A percentile compares a stretch with the other conserved stretches of the same genome.
Evolutionary conservation across 495 filamentous ascomycete genomes (phyloP).

Genomic region (Copromyces sp.): DNA sequence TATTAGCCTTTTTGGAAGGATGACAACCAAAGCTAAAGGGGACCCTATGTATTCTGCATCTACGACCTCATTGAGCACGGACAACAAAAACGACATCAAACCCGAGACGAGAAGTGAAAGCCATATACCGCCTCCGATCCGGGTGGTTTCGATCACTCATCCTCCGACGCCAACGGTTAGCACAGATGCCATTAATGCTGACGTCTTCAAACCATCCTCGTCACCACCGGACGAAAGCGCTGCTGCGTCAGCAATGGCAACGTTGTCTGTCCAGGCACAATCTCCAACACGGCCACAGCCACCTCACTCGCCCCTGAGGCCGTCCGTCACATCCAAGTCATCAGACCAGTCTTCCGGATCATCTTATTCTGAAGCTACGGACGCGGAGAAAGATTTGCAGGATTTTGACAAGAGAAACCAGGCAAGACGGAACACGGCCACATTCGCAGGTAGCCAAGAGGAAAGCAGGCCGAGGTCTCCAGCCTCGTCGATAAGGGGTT

Average conservation of each 20-base stretch:
- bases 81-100: slow-evolving; percentile 14
- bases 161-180: slow-evolving; percentile 54
- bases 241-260: slow-evolving; percentile 55
- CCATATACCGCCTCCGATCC: slow-evolving; percentile 27
- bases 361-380: slow-evolving; percentile 24
- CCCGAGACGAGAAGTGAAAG: slow-evolving; percentile 16
- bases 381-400: slow-evolving; percentile 26
- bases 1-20: slow-evolving; percentile 31
- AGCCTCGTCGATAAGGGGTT: slow-evolving; percentile 22
- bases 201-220: slow-evolving; percentile 37
- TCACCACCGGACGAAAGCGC: slow-evolving; percentile 40
- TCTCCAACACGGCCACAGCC: slow-evolving; percentile 42
- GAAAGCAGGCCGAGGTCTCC: slow-evolving; percentile 20
- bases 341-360: slow-evolving; percentile 31
- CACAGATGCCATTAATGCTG: slow-evolving; percentile 51
- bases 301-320: slow-evolving; percentile 36
- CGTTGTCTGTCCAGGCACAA: slow-evolving; percentile 51
- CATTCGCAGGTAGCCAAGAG: slow-evolving; percentile 26
- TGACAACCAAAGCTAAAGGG: slow-evolving; percentile 23
- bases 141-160: slow-evolving; percentile 50
- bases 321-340: slow-evolving; percentile 25
- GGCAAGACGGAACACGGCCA: slow-evolving; percentile 34
- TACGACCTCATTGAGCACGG: slow-evolving; percentile 31
- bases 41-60: slow-evolving; percentile 14
- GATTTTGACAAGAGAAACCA: slow-evolving; percentile 25